Base-by-base conservation (phyloP, 2,329 filamentous ascomycete species). In the Microascus cirrosus region DNA sequence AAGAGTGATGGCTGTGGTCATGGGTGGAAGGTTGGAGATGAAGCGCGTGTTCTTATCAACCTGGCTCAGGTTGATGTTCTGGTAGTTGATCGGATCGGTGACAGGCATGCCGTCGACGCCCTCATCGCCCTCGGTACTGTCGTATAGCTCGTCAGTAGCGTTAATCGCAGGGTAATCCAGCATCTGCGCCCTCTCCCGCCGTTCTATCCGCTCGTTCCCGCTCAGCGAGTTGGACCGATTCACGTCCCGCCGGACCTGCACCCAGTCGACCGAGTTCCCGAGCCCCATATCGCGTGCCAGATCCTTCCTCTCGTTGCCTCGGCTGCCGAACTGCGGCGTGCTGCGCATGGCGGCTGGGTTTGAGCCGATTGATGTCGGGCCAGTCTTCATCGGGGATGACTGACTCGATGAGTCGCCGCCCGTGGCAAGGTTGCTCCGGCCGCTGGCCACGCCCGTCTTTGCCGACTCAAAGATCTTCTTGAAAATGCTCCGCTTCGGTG, bases 31-130 rank as follows among this genome's bases (percentile, higher is more conserved):
- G 63, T 83, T 90, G 66, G 84, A 89, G 62, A 97, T 81, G 70
- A 97, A 99, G 1, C 94, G 85, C 5, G 92, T 89, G 67, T 92
- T 96, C 73, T 99, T 99, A 75, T 99, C 94, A 1, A 99, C 94
- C 59, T 96, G 82, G 59, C 80, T 83, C 51, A 97, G 77, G 69
- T 93, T 96, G 55, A 91, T 85, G 8, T 79, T 76, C 54, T 84
- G 82, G 67, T 94, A 96, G 70, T 96, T 88, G 15, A 85, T 88
- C 2, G 92, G 86, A 55, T 95, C 85, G 11, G 77, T 76, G n/a
- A 99, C 86, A 0, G 92, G 87, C 62, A 87, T 79, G 1, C 92
- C 93, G 67, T 97, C 87, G 3, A 86, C 85, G 8, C 86, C 89
- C 72, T 99, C 94, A 64, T 97, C 91, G 8, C 94, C 94, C 67